A percentile compares a stretch with the other conserved stretches of the same genome.
phyloP scores from a whole-genome alignment of 257 asterid genomes.

The Prunella vulgaris region DNA sequence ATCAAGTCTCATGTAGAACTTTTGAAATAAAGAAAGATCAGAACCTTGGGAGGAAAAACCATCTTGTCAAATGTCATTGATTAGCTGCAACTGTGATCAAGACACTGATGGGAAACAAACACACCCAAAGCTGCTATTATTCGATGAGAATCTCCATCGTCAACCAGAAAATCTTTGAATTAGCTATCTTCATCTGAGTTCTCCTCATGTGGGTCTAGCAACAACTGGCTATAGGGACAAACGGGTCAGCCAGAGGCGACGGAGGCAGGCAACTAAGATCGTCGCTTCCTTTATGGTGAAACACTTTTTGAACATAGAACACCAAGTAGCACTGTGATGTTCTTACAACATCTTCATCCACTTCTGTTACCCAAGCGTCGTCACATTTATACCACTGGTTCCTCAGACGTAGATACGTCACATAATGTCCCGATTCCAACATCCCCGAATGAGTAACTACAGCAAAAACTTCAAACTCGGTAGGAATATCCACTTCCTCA shows the following conservation, averaged over 20 bases:
- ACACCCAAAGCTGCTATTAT: not conserved
- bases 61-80: conserved; percentile 20
- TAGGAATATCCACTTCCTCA: conserved; percentile 39
- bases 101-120: not conserved
- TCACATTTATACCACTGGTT: conserved; percentile 76
- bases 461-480: conserved; percentile 72
- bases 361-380: conserved; percentile 75
- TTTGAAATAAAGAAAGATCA: not conserved
- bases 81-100: conserved; percentile 17
- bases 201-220: conserved; percentile 34
- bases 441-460: conserved; percentile 77
- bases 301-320: conserved; percentile 52
- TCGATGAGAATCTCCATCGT: too few species aligned
- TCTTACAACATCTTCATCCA: conserved; percentile 59
- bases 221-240: conserved; percentile 70
- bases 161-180: not conserved
- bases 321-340: conserved; percentile 62
- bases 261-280: conserved; percentile 58
- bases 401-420: conserved; percentile 52
- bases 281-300: conserved; percentile 43
- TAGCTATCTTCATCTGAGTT: not conserved
- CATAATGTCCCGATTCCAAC: conserved; percentile 71
- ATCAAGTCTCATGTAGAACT: not conserved
- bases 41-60: not conserved
- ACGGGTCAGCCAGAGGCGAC: conserved; percentile 42